Percentiles rank a stretch among this genome's conserved stretches.
phyloP scores from a whole-genome alignment of 331 rosid genomes.

The Telfairia occidentalis region DNA sequence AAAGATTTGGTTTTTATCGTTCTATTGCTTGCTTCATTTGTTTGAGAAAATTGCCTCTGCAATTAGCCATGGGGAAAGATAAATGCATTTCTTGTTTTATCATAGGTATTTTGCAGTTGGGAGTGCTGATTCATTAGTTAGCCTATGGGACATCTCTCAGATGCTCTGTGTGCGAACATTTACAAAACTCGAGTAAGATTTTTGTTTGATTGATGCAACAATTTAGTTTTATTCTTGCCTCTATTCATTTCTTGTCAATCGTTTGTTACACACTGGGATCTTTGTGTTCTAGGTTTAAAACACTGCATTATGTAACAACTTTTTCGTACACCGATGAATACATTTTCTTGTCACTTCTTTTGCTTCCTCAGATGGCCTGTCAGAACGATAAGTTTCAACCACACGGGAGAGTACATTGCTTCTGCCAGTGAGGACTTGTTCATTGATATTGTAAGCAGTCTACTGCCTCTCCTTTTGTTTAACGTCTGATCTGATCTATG shows the following conservation, averaged over 20 bases:
- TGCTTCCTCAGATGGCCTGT: conserved; percentile 74
- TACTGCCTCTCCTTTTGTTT: neutral
- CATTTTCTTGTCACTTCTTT: neutral
- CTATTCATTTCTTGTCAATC: neutral
- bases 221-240: neutral
- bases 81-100: neutral
- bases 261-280: neutral
- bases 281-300: neutral
- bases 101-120: conserved; percentile 88
- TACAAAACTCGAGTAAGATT: conserved; percentile 85
- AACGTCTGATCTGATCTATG: neutral
- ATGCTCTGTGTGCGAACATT: conserved; percentile 91
- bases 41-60: neutral
- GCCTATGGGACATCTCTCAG: conserved; percentile 88
- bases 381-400: conserved; percentile 82
- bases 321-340: neutral
- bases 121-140: conserved; percentile 93
- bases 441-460: conserved; percentile 73
- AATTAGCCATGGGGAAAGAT: neutral
- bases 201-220: neutral
- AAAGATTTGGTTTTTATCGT: neutral
- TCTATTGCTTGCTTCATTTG: neutral
- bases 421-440: conserved; percentile 89
- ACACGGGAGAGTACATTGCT: conserved; percentile 76
- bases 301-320: neutral